Conservation (phyloP, 805 yeast species). For the Cyberlindnera subsufficiens region DNA sequence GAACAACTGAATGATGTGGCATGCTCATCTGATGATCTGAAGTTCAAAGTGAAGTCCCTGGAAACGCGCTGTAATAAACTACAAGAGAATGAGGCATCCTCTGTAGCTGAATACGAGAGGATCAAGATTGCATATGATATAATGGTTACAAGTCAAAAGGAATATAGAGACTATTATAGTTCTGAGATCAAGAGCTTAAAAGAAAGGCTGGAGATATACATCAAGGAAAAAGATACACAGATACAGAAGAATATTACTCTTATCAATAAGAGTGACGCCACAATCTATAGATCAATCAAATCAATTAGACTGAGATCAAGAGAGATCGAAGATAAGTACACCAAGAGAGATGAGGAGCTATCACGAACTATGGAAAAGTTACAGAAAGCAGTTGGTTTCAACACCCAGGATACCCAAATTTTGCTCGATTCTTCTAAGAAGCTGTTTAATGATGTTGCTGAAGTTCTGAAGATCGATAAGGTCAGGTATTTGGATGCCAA, state of each 20-base stretch:
- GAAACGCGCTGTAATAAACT: slow-evolving; percentile 43
- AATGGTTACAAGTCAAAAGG: slow-evolving; percentile 42
- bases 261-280: slow-evolving; percentile 41
- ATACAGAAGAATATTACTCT: slow-evolving; percentile 32
- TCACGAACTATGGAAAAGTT: slow-evolving; percentile 37
- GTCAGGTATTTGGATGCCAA: slow-evolving; percentile 20
- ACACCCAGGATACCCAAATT: slow-evolving; percentile 40
- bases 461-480: slow-evolving; percentile 25
- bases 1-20: slow-evolving; percentile 41
- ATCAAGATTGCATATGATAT: slow-evolving; percentile 56
- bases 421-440: slow-evolving; percentile 42
- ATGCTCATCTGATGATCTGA: slow-evolving; percentile 41
- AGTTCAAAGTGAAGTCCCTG: slow-evolving; percentile 43
- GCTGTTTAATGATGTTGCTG: slow-evolving; percentile 35
- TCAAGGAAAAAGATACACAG: slow-evolving; percentile 29
- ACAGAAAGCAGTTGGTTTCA: slow-evolving; percentile 39
- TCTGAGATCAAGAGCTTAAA: slow-evolving; percentile 36
- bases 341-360: slow-evolving; percentile 39
- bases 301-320: slow-evolving; percentile 40
- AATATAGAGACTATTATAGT: slow-evolving; percentile 45
- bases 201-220: slow-evolving; percentile 31
- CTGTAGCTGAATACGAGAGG: slow-evolving; percentile 48
- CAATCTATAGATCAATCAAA: slow-evolving; percentile 42
- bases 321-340: slow-evolving; percentile 43
- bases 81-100: slow-evolving; percentile 37